Conservation (phyloP, 345 rosid genomes). For the Pugionium dolabratum region DNA sequence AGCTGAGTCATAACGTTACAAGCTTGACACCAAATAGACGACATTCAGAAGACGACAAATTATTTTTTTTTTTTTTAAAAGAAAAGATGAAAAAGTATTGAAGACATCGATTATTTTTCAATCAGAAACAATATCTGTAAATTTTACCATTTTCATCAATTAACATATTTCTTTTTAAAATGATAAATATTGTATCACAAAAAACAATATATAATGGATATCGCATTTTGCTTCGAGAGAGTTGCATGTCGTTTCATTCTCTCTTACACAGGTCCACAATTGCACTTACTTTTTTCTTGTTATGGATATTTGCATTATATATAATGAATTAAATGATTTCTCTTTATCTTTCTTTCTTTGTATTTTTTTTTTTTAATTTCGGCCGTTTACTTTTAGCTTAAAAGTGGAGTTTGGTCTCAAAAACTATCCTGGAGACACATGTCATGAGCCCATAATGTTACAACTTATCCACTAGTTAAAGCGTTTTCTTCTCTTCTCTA, state of each 20-base stretch:
- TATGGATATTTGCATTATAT: neutral
- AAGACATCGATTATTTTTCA: too few relatives aligned
- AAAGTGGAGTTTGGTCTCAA: neutral
- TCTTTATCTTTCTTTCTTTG: neutral
- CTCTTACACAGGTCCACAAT: slow-evolving; percentile 30
- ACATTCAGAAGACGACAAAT: too few relatives aligned
- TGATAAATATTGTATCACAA: too few relatives aligned
- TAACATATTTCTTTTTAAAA: too few relatives aligned
- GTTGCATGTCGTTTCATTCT: slow-evolving; percentile 4
- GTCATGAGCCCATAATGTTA: slow-evolving; percentile 13
- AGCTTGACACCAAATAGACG: too few relatives aligned
- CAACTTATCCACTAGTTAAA: neutral
- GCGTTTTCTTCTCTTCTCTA: neutral
- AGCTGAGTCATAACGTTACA: too few relatives aligned
- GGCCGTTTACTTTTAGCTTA: neutral
- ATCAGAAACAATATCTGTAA: too few relatives aligned
- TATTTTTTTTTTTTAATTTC: neutral
- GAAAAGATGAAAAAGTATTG: too few relatives aligned
- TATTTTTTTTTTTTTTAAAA: too few relatives aligned
- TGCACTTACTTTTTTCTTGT: slow-evolving; percentile 24
- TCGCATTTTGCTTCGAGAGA: slow-evolving; percentile 4
- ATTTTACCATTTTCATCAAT: too few relatives aligned
- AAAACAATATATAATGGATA: neutral
- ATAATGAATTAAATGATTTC: neutral
- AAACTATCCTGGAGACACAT: slow-evolving; percentile 9